These are phyloP conservation scores for Yamadazyma blattariae DNA, from an alignment of 1,139 yeast species.

Conservation along the genomic window DNA sequence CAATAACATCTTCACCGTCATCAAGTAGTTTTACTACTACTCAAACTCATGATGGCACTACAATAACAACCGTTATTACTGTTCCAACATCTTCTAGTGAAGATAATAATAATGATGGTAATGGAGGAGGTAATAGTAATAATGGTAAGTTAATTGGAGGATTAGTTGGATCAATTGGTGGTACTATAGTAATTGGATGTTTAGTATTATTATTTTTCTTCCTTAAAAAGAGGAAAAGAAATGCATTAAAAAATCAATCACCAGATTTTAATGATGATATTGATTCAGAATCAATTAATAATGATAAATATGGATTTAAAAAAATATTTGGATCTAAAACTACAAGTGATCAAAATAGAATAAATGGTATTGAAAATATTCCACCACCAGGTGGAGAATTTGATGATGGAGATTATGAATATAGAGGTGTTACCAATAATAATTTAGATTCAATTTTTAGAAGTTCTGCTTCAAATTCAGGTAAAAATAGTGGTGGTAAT, in stretches of 20 bases:
- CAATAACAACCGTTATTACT: conserved; percentile 41
- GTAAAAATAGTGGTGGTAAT: conserved; percentile 19
- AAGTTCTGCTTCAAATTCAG: conserved; percentile 23
- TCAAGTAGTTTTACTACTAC: conserved; percentile 18
- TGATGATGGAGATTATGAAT: conserved; percentile 34
- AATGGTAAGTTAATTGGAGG: conserved; percentile 47
- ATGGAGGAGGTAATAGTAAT: conserved; percentile 16
- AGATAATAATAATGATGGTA: conserved; percentile 5
- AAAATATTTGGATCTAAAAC: conserved; percentile 30
- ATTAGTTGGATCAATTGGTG: conserved; percentile 48
- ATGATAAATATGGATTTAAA: conserved; percentile 24
- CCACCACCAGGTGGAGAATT: conserved; percentile 8
- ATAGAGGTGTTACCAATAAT: conserved; percentile 48
- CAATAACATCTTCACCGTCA: conserved; percentile 1
- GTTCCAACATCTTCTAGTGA: conserved; percentile 32
- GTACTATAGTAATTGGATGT: conserved; percentile 39
- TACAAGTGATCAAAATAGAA: conserved; percentile 8
- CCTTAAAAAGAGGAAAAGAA: conserved; percentile 30
- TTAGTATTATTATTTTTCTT: conserved; percentile 37
- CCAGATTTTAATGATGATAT: conserved; percentile 40
- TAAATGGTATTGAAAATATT: conserved; percentile 12
- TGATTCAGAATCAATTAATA: conserved; percentile 12
- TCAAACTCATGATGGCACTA: conserved; percentile 30
- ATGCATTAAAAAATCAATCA: conserved; percentile 37
- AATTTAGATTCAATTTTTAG: conserved; percentile 43